Percentiles rank a stretch among this genome's conserved stretches.
phyloP scores from a whole-genome alignment of 192 early-diverging fungal genomes.

The Umbelopsis isabellina region DNA sequence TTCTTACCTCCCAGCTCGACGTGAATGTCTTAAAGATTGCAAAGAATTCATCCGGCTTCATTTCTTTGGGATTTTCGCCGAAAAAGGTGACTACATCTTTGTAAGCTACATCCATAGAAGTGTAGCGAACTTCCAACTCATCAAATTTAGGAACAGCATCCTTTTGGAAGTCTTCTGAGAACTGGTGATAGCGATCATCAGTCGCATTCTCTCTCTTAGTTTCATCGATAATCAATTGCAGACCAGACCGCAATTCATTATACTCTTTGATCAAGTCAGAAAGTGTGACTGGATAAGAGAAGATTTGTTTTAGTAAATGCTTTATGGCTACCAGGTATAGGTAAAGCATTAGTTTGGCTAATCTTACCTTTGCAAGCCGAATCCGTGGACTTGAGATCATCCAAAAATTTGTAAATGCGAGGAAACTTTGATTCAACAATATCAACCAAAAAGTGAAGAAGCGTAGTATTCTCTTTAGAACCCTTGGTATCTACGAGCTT shows the following conservation, averaged over 20 bases:
- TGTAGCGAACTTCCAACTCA: slow-evolving; percentile 60
- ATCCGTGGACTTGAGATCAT: slow-evolving; percentile 71
- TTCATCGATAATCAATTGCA: slow-evolving; percentile 53
- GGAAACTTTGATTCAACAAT: slow-evolving; percentile 71
- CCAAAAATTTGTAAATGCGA: slow-evolving; percentile 58
- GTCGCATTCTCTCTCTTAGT: slow-evolving; percentile 46
- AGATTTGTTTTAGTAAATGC: not conserved
- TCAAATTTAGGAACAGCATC: slow-evolving; percentile 66
- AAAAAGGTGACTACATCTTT: slow-evolving; percentile 70
- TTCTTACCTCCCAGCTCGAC: slow-evolving; percentile 67
- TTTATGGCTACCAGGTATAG: not conserved
- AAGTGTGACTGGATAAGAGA: slow-evolving; percentile 49
- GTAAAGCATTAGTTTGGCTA: not conserved
- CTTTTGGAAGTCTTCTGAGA: slow-evolving; percentile 67
- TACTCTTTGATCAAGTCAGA: slow-evolving; percentile 57
- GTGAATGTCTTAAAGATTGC: slow-evolving; percentile 83
- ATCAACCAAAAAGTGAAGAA: slow-evolving; percentile 78
- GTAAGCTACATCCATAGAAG: slow-evolving; percentile 72
- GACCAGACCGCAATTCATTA: slow-evolving; percentile 45
- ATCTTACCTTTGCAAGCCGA: slow-evolving; percentile 67
- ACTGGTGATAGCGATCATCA: slow-evolving; percentile 67
- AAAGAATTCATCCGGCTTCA: slow-evolving; percentile 87
- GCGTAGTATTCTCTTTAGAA: slow-evolving; percentile 66
- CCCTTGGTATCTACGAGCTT: slow-evolving; percentile 88
- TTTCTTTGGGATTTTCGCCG: slow-evolving; percentile 72